Evolutionary conservation across 1,284 basidiomycete species (phyloP), one percentile per base, ranked within the genome.

Genomic region (Tylopilus sp.): DNA sequence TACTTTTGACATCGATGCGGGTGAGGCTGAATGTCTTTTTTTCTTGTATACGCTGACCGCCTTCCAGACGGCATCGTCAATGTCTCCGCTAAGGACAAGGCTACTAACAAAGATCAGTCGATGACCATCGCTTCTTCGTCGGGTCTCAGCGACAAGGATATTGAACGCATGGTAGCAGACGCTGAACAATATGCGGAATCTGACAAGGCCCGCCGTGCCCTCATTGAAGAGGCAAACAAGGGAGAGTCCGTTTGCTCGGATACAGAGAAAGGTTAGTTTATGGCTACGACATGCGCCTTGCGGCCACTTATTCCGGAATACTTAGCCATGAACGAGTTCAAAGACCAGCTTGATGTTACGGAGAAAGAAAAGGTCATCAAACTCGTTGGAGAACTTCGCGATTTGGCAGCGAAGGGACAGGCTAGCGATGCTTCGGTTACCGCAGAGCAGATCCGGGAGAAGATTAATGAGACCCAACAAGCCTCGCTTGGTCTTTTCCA

Each of bases 121-220:
- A 92, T 93, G 89, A 95, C 92, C 43, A 95, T 99, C 58, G 93
- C 96, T 15, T 97, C 94, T 16, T 97, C 94, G 31, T 98, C 95
- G 6, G 95, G 96, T 72, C 84, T 99, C 46, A 90, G 81, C 56
- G 94, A 98, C 75, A 89, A 88, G 74, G 96, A 99, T 68, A 98
- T 99, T 58, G 93, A 97, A 77, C 86, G 86, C 69, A 98, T 99
- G 96, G 86, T 99, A 50, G 72, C 86, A 33, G 95, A 99, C 62
- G 86, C 95, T 50, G 96, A 99, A 76, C 79, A 92, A 70, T 94
- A 85, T 66, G 93, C 94, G 39, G 94, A 96, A 75, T 70, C 82
- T 10, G 93, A 97, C 76, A 96, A 97, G 79, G 79, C 79, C 45
- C 86, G 95, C 68, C 86, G 88, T 66, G 68, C 77, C 46, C 78